Evolutionary conservation across 2,329 filamentous ascomycete genomes (phyloP).

Genomic region (Fusarium solani-melongenae): DNA sequence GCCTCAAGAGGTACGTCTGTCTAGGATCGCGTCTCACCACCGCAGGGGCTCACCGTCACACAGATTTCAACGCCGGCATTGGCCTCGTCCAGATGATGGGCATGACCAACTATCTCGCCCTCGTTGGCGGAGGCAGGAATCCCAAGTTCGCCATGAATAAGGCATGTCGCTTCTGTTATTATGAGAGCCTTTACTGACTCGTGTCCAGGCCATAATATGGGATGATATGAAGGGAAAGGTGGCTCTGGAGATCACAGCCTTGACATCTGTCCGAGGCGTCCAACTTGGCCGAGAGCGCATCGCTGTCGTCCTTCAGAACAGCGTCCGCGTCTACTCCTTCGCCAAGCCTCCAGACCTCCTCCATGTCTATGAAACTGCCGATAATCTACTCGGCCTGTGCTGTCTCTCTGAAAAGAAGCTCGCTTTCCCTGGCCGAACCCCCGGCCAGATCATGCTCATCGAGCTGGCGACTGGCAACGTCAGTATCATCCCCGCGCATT

Average conservation of each 20-base stretch:
- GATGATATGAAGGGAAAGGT: constrained; percentile 82
- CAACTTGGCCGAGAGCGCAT: constrained; percentile 81
- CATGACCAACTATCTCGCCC: constrained; percentile 85
- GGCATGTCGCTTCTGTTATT: constrained; percentile 53
- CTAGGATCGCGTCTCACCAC: background rate
- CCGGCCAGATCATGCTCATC: constrained; percentile 90
- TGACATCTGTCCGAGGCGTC: constrained; percentile 83
- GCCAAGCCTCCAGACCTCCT: constrained; percentile 76
- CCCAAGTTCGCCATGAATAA: constrained; percentile 92
- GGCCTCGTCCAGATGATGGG: constrained; percentile 88
- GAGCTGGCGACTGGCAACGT: constrained; percentile 83
- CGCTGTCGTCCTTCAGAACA: constrained; percentile 84
- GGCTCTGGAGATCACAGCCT: constrained; percentile 82
- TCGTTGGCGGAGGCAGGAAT: constrained; percentile 87
- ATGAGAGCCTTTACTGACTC: background rate
- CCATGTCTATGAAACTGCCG: constrained; percentile 84
- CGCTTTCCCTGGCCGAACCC: constrained; percentile 87
- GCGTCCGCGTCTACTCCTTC: constrained; percentile 83
- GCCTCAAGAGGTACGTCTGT: constrained; percentile 57
- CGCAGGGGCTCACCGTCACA: constrained; percentile 4
- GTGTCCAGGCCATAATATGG: constrained; percentile 82
- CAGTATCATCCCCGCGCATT: constrained; percentile 93
- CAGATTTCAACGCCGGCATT: constrained; percentile 84
- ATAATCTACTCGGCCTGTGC: constrained; percentile 85
- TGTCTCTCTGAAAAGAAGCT: constrained; percentile 79